Evolutionary conservation across 352 stramenopile genomes (phyloP).

Genomic region (Globisporangium acanthophoron): DNA sequence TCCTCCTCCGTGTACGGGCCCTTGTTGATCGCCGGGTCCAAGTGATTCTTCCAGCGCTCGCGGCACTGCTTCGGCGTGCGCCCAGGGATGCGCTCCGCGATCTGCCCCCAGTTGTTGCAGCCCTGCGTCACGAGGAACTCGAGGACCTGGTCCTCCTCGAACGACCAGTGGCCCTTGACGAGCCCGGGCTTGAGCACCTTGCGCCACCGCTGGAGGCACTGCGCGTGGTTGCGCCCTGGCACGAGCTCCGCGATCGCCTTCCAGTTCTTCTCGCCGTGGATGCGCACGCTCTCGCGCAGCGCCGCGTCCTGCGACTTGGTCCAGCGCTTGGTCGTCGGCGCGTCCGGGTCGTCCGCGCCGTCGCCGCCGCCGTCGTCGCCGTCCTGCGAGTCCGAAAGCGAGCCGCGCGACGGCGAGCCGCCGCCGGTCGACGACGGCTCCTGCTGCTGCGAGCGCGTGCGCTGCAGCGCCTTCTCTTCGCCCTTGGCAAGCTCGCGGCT

Average conservation of each 20-base stretch:
- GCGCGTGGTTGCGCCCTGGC: constrained; percentile 77
- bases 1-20: constrained; percentile 93
- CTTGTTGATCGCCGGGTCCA: constrained; percentile 92
- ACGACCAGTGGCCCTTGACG: constrained; percentile 94
- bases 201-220: constrained; percentile 87
- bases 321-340: constrained; percentile 82
- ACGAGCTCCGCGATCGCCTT: constrained; percentile 85
- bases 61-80: constrained; percentile 90
- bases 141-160: constrained; percentile 93
- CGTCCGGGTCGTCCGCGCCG: constrained; percentile 50
- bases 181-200: constrained; percentile 94
- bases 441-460: constrained; percentile 39
- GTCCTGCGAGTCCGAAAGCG: constrained; percentile 23
- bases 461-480: constrained; percentile 63
- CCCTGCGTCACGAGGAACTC: constrained; percentile 85
- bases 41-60: constrained; percentile 88
- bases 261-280: constrained; percentile 88
- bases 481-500: constrained; percentile 45
- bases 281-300: constrained; percentile 73
- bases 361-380: constrained; percentile 34
- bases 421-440: background rate
- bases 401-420: constrained; percentile 8
- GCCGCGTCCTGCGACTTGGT: constrained; percentile 83
- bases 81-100: constrained; percentile 90
- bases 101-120: constrained; percentile 92